phyloP scores from a whole-genome alignment of 805 yeast genomes.

The Naumovozyma castellii region DNA sequence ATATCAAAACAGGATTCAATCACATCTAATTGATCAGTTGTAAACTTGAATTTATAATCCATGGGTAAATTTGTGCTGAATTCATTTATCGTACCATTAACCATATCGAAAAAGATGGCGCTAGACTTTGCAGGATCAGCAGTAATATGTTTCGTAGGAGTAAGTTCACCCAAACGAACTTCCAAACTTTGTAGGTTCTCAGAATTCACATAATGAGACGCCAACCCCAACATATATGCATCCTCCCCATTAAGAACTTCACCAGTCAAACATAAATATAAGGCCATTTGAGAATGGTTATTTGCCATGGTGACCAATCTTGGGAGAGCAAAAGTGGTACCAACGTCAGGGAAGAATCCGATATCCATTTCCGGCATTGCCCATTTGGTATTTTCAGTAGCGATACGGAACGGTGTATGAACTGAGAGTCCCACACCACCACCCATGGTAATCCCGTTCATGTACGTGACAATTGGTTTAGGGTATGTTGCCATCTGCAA shows the following conservation, averaged over 20 bases:
- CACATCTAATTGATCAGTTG: constrained; percentile 45
- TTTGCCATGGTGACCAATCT: constrained; percentile 38
- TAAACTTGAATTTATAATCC: constrained; percentile 48
- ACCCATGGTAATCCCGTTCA: constrained; percentile 95
- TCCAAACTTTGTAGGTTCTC: constrained; percentile 53
- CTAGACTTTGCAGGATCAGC: constrained; percentile 3
- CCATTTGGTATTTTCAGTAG: constrained; percentile 81
- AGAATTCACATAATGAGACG: constrained; percentile 80
- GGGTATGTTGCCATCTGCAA: constrained; percentile 69
- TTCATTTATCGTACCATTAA: constrained; percentile 70
- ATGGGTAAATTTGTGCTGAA: constrained; percentile 60
- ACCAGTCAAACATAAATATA: constrained; percentile 81
- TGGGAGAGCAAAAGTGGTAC: constrained; percentile 82
- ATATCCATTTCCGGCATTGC: constrained; percentile 99
- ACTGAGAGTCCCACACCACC: constrained; percentile 92
- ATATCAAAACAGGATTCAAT: constrained; percentile 63
- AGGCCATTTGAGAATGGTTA: constrained; percentile 67
- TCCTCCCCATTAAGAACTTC: constrained; percentile 69
- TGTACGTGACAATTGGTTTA: constrained; percentile 77
- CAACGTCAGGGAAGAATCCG: constrained; percentile 95
- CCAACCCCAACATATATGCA: constrained; percentile 73
- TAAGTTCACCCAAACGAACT: constrained; percentile 55
- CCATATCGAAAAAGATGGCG: constrained; percentile 31
- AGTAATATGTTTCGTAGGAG: constrained; percentile 11
- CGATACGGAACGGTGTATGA: constrained; percentile 86